Conservation (phyloP, 257 asterid species). For the Solanum bulbocastanum region DNA sequence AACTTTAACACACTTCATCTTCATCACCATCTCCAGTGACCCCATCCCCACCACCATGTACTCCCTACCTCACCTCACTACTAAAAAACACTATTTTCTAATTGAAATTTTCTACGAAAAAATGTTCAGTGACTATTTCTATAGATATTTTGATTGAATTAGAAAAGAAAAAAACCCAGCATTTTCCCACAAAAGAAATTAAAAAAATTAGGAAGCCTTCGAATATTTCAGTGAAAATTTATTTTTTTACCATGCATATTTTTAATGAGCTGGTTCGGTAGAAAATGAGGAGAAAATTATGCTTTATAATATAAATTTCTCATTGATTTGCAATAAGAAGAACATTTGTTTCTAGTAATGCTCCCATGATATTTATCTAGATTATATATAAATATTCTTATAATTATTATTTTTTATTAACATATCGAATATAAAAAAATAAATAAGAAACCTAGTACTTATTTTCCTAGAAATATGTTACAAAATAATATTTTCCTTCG, state of each 20-base stretch:
- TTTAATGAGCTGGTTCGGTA: fast-evolving
- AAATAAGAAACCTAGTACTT: neutral
- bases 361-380: neutral
- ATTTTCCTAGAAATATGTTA: neutral
- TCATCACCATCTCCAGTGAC: neutral
- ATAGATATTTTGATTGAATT: too few species aligned
- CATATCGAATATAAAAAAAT: fast-evolving
- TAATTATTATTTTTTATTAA: neutral
- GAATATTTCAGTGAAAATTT: too few species aligned
- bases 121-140: too few species aligned
- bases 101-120: too few species aligned
- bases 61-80: neutral
- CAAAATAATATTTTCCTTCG: neutral
- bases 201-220: too few species aligned
- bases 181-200: too few species aligned
- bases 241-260: too few species aligned
- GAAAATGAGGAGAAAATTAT: too few species aligned
- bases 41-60: neutral
- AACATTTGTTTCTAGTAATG: too few species aligned
- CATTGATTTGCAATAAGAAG: fast-evolving
- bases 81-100: too few species aligned
- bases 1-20: neutral
- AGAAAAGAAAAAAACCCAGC: too few species aligned
- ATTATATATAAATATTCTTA: neutral
- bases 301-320: too few species aligned